These are phyloP conservation scores for Boletus speciosus DNA, from an alignment of 768 basidiomycete species.

Conservation along the genomic window DNA sequence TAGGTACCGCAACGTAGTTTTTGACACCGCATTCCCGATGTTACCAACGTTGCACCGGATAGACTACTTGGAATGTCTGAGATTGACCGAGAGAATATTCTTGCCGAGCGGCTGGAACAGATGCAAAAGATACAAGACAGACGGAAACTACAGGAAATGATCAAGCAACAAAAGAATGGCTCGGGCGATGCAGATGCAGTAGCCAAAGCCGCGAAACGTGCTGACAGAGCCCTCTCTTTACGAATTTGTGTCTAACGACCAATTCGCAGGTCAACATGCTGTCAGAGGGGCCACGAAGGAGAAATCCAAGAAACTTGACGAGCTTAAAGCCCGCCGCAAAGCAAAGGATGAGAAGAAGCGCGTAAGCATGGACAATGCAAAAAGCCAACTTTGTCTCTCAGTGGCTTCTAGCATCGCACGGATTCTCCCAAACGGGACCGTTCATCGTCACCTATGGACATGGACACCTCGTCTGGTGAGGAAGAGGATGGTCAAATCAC, in stretches of 20 bases:
- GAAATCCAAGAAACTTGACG: constrained; percentile 74
- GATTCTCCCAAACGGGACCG: constrained; percentile 66
- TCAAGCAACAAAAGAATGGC: constrained; percentile 56
- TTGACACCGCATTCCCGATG: constrained; percentile 22
- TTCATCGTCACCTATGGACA: constrained; percentile 80
- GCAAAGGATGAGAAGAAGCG: constrained; percentile 87
- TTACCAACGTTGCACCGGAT: constrained; percentile 9
- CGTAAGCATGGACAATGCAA: constrained; percentile 40
- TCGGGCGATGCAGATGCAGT: constrained; percentile 55
- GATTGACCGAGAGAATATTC: constrained; percentile 83
- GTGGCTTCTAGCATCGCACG: constrained; percentile 38
- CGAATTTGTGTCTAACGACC: constrained; percentile 8
- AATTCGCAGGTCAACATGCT: constrained; percentile 63
- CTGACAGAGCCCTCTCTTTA: constrained; percentile 23
- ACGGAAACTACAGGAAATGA: constrained; percentile 68
- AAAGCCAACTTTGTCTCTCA: constrained; percentile 7
- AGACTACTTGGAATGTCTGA: constrained; percentile 82
- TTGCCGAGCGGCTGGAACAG: constrained; percentile 78
- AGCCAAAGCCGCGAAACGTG: constrained; percentile 75
- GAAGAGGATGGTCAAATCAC: constrained; percentile 77
- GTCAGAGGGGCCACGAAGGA: constrained; percentile 74
- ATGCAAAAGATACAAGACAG: constrained; percentile 72
- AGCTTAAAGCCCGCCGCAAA: constrained; percentile 81
- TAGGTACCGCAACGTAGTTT: constrained; percentile 24
- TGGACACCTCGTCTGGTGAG: constrained; percentile 77